These are phyloP conservation scores for Yamadazyma aaseri DNA, from an alignment of 1,139 yeast genomes.

Conservation along the genomic window DNA sequence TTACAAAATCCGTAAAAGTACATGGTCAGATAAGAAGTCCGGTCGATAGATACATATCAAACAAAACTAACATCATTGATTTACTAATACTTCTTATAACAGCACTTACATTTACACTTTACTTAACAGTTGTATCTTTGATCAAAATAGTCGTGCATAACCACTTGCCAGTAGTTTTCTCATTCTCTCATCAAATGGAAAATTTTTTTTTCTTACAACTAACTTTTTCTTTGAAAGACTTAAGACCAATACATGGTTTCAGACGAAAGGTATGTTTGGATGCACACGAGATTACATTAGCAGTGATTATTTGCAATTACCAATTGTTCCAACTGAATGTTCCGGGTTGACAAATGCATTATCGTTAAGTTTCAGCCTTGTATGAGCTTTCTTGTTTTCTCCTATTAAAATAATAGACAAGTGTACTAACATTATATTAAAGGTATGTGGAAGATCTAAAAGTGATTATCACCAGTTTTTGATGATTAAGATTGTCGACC, in stretches of 20 bases:
- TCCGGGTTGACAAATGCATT: conserved; percentile 71
- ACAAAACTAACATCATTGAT: too few species aligned
- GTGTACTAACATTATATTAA: conserved; percentile 3
- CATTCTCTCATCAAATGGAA: neutral
- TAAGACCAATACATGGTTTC: conserved; percentile 1
- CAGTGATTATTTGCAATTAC: conserved; percentile 73
- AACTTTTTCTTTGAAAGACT: too few species aligned
- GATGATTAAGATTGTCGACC: conserved; percentile 68
- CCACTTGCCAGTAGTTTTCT: neutral
- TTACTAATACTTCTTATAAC: too few species aligned
- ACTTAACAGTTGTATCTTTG: too few species aligned
- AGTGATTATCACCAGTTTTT: conserved; percentile 11
- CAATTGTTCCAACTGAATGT: conserved; percentile 83
- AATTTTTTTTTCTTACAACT: neutral
- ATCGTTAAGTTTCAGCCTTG: conserved; percentile 88
- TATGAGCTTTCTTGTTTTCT: conserved; percentile 55
- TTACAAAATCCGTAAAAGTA: too few species aligned
- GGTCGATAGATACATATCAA: too few species aligned
- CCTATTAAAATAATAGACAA: neutral
- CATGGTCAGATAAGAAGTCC: too few species aligned
- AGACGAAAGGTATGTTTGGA: conserved; percentile 6
- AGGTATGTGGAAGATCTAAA: conserved; percentile 3
- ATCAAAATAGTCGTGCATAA: too few species aligned
- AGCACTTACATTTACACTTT: too few species aligned
- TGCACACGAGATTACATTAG: conserved; percentile 24